phyloP scores from a whole-genome alignment of 2,329 filamentous ascomycete species.

The Coniella vitis region DNA sequence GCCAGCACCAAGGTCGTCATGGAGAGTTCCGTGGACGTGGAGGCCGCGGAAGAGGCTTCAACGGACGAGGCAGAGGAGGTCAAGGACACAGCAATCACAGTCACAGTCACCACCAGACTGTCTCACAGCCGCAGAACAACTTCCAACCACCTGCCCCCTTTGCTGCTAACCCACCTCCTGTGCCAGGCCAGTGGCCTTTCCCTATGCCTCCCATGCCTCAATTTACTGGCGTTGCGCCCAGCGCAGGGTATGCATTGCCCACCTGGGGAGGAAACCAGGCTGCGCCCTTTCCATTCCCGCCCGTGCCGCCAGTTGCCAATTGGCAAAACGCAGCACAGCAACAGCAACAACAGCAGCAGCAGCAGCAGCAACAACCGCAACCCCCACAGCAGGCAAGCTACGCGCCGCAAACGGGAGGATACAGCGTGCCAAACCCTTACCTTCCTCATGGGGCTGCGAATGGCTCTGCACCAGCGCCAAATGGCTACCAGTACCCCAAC shows the following conservation, averaged over 20 bases:
- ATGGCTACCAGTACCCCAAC: constrained; percentile 12
- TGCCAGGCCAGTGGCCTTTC: constrained; percentile 19
- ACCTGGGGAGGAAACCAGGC: constrained; percentile 12
- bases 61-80: constrained; percentile 32
- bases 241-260: constrained; percentile 13
- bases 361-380: too few relatives aligned
- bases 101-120: constrained; percentile 17
- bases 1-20: constrained; percentile 33
- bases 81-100: constrained; percentile 27
- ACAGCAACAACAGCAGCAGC: background rate
- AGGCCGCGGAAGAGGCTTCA: constrained; percentile 30
- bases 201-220: constrained; percentile 12
- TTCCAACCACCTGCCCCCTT: constrained; percentile 22
- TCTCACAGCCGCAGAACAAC: constrained; percentile 16
- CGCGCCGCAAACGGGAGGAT: constrained; percentile 13
- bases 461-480: constrained; percentile 11
- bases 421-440: constrained; percentile 12
- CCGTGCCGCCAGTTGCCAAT: constrained; percentile 10
- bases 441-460: constrained; percentile 7
- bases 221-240: constrained; percentile 12
- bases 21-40: constrained; percentile 42
- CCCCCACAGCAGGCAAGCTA: constrained; percentile 12
- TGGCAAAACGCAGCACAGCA: constrained; percentile 9
- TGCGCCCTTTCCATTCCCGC: constrained; percentile 13
- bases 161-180: constrained; percentile 15